Base-by-base conservation (phyloP, 257 asterid genomes). In the Salvia rosmarinus region DNA sequence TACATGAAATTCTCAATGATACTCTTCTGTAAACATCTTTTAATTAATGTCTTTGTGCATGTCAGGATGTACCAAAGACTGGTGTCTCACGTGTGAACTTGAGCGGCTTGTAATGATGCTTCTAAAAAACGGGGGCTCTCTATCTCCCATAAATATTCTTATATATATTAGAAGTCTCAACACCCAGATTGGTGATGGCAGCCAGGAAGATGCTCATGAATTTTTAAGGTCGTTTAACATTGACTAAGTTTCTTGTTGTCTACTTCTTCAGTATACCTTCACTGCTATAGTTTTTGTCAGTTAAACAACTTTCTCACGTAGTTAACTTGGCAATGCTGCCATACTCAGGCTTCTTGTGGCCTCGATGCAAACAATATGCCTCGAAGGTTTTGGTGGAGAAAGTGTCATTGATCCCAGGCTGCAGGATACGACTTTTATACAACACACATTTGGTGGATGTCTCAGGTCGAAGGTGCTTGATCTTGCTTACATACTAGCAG, bases 151-250 rank as follows among this genome's bases (percentile, higher is more conserved):
- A 62, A 86, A 86, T 80, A 85, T 92, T 79, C 91, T 92, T 56
- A 68, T 82, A 63, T 86, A 86, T 68, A 83, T 92, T 79, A 85
- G 90, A 76, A 83, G 89, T 66, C 84, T 84, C 64, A 89, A 88
- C 73, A 58, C 89, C 77, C 98, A 89, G 82, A 86, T 92, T 70
- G 96, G 96, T 30, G 87, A 86, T 75, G 98, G 96, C 77, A 89
- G 96, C 51, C 96, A 89, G 71, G 96, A 92, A 88, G 98, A 89
- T 82, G 98, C 98, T 58, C 98, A 92, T 77, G 98, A 92, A 70
- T 92, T 92, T 79, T 83, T 89, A 79, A 83, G 98, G 96, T 89
- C 62, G 5, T 72, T 71, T 9, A 21, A 46, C 16, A 25, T 72
- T 74, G 23, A 59, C 17, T 42, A 40, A 67, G 3, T 14, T 19